Percentiles rank a stretch among this genome's conserved stretches.
Evolutionary conservation across 345 rosid species (phyloP).

Genomic region (Eucalyptus curtisii): DNA sequence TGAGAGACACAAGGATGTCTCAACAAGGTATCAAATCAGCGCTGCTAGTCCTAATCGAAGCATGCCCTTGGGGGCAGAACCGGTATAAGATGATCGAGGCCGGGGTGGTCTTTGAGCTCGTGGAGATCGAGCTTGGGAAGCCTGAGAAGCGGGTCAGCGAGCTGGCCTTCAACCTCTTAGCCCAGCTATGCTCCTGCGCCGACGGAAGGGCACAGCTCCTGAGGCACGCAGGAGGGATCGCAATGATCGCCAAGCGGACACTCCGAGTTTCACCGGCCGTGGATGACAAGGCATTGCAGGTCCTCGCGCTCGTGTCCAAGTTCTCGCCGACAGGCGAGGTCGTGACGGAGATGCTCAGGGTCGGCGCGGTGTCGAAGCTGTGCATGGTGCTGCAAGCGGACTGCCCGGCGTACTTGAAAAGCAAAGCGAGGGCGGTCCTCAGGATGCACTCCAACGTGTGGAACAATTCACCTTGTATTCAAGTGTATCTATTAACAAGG

Average conservation of each 20-base stretch:
- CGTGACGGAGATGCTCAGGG: constrained; percentile 41
- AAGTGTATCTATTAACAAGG: constrained; percentile 31
- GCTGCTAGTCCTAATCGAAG: constrained; percentile 10
- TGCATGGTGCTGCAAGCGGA: constrained; percentile 56
- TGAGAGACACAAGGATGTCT: constrained; percentile 1
- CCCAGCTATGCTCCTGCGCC: constrained; percentile 27
- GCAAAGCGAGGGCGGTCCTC: constrained; percentile 29
- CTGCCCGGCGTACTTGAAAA: constrained; percentile 22
- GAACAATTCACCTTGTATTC: constrained; percentile 58
- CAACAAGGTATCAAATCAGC: constrained; percentile 22
- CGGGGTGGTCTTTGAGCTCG: constrained; percentile 22
- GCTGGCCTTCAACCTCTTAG: constrained; percentile 23
- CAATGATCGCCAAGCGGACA: constrained; percentile 34
- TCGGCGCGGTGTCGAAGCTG: constrained; percentile 47
- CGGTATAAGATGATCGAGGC: constrained; percentile 22
- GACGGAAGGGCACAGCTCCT: constrained; percentile 33
- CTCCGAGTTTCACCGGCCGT: constrained; percentile 38
- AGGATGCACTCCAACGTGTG: constrained; percentile 28
- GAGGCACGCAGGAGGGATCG: constrained; percentile 29
- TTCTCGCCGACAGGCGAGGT: constrained; percentile 15
- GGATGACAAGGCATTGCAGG: constrained; percentile 30
- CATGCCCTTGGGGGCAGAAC: constrained; percentile 29
- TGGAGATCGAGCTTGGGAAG: constrained; percentile 36
- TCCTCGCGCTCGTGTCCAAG: constrained; percentile 17
- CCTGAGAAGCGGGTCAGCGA: constrained; percentile 34